Base-by-base conservation (phyloP, 345 rosid species). In the Trapa bicornis region DNA sequence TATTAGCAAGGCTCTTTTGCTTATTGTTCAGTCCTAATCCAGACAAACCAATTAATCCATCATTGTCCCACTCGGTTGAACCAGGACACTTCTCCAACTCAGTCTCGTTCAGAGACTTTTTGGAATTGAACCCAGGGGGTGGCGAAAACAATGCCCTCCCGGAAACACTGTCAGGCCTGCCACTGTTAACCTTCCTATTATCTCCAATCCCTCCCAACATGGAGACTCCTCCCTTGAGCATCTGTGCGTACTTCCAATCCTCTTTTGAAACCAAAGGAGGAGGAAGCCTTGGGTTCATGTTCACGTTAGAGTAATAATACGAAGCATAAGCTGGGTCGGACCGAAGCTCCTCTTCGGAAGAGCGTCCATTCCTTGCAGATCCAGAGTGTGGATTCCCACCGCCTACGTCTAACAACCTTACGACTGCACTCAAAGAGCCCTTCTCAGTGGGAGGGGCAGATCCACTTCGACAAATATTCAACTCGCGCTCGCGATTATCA, bases 361-460 rank as follows among this genome's bases (percentile, higher is more conserved):
- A 66, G 43, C 74, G 61, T 61, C 67, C 32, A 38, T 75, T 38
- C 75, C 74, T 35, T 63, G 52, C 37, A 67, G 52, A 60, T 79
- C 80, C 43, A 60, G 15, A 48, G 73, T 57, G 63, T 65, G 78
- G 39, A 54, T 60, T 68, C 73, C 81, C 67, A 15, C 71, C 84
- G 47, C 70, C 82, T 29, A 83, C 68, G 78, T 75, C 81, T 62
- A 83, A 80, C 67, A 92, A 57, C 3, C 95, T 91, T 69, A 91
- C 96, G 17, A 80, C 75, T 3, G 98, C 86, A 72, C 57, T 81
- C 52, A 84, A 64, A 22, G 98, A 84, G n/a, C 98, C 98, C 67
- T 92, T 96, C 15, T 89, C 89, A 0, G 96, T 88, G 13, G 98
- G 98, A 0, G 98, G 98, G 8, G 98, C 96, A 12, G 98, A 92